Conservation (phyloP, 805 yeast species). For the Lachancea lanzarotensis region DNA sequence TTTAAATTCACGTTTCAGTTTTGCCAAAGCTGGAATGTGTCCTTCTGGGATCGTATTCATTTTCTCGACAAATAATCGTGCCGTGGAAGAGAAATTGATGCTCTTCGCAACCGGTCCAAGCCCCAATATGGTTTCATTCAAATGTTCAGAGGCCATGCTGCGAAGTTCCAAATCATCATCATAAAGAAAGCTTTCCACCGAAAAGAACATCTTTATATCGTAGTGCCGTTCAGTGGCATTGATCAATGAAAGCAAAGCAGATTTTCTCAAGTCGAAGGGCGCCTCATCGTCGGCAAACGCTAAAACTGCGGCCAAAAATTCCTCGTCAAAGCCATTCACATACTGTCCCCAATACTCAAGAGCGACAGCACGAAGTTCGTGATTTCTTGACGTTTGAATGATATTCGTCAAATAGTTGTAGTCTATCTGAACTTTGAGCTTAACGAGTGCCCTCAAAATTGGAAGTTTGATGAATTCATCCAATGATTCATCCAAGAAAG, state of each 20-base stretch:
- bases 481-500: slow-evolving; percentile 23
- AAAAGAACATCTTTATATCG: slow-evolving; percentile 15
- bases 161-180: slow-evolving; percentile 70
- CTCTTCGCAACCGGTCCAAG: slow-evolving; percentile 8
- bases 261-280: slow-evolving; percentile 20
- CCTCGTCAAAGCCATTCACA: slow-evolving; percentile 19
- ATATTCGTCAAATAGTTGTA: slow-evolving; percentile 18
- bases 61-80: slow-evolving; percentile 19
- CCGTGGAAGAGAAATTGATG: slow-evolving; percentile 32
- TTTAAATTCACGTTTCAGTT: background rate
- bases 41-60: background rate
- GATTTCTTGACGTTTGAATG: slow-evolving; percentile 28
- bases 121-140: slow-evolving; percentile 31
- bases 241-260: slow-evolving; percentile 21
- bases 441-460: slow-evolving; percentile 34
- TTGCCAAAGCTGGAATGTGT: background rate
- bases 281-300: slow-evolving; percentile 18
- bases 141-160: slow-evolving; percentile 37
- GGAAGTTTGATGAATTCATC: slow-evolving; percentile 43
- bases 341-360: slow-evolving; percentile 48
- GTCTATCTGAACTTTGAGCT: slow-evolving; percentile 16
- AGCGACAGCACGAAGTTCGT: slow-evolving; percentile 42
- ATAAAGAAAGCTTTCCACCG: slow-evolving; percentile 36
- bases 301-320: slow-evolving; percentile 11
- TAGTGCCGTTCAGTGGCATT: slow-evolving; percentile 8